Base-by-base conservation (phyloP, 108 stramenopile species). In the Cyclotella baltica region DNA sequence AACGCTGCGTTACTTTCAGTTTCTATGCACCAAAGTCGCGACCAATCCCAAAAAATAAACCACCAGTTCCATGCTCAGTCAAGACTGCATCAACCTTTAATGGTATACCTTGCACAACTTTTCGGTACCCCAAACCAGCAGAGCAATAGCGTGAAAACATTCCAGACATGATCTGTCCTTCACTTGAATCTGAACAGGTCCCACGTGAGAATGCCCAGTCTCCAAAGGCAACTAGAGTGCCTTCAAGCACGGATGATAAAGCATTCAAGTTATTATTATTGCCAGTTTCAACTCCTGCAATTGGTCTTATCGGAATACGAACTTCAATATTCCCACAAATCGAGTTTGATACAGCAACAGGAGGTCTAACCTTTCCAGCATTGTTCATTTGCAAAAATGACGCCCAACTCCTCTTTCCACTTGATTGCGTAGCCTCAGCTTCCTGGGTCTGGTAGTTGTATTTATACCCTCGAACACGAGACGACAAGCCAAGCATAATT, bases 21-120 rank as follows among this genome's bases (percentile, higher is more conserved):
- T n/a, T n/a, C n/a, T 65, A 87, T 22, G 69, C 76, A 48, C 88
- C 83, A 79, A 90, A 91, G 51, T 91, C 92, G 23, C 40, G 63
- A 22, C 89, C 83, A 67, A 95, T 77, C 16, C 91, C 90, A 76
- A 92, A 83, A 38, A 85, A 80, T n/a, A 88, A 28, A 35, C 89
- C 88, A 33, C 86, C 69, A 47, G 88, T 89, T 47, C 89, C 90
- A 59, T 88, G 88, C 66, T 89, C 84, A 22, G 76, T 85, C 28
- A 88, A 83, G 61, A 80, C 87, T 13, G 88, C 51, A 66, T 95
- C 92, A 34, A 86, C 71, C 62, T 92, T 92, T 61, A 95, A 55
- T n/a, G 94, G 94, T 23, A 95, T 66, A 29, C 94, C 94, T 85
- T 93, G 90, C 15, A 89, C 62, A 51, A 62, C 82, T 77, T 91